phyloP scores from a whole-genome alignment of 108 stramenopile species.

The Nitzschia putrida region DNA sequence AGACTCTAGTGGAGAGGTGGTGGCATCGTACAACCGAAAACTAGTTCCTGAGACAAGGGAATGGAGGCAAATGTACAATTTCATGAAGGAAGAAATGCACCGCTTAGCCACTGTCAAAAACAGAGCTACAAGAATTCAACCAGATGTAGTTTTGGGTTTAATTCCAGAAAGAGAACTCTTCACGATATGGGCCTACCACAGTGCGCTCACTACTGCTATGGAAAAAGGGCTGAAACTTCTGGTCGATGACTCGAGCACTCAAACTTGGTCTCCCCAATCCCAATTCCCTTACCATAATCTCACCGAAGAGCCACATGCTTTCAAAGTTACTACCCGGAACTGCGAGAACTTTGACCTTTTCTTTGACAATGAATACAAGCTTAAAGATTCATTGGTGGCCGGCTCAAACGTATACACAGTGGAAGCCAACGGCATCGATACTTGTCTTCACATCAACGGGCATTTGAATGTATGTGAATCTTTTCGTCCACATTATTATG shows the following conservation, averaged over 20 bases:
- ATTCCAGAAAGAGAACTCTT: neutral
- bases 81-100: slow-evolving; percentile 1
- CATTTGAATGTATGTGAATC: slow-evolving; percentile 62
- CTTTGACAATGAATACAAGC: slow-evolving; percentile 5
- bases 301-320: neutral
- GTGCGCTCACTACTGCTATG: neutral
- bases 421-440: slow-evolving; percentile 28
- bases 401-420: slow-evolving; percentile 30
- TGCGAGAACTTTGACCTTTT: slow-evolving; percentile 12
- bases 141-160: neutral
- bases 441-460: slow-evolving; percentile 64
- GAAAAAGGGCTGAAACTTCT: neutral
- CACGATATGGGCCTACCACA: neutral
- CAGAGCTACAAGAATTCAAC: neutral
- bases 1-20: neutral
- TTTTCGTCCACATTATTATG: slow-evolving; percentile 68
- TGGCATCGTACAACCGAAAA: neutral
- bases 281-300: neutral
- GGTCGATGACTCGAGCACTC: neutral
- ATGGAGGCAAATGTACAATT: neutral
- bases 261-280: neutral
- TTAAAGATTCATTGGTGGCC: slow-evolving; percentile 26
- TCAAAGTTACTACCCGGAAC: neutral
- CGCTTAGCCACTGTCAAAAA: neutral
- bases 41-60: neutral